Percentiles rank a stretch among this genome's conserved stretches.
These are phyloP conservation scores for Lentinula guzmanii DNA, from an alignment of 768 basidiomycete genomes.

Conservation along the genomic window DNA sequence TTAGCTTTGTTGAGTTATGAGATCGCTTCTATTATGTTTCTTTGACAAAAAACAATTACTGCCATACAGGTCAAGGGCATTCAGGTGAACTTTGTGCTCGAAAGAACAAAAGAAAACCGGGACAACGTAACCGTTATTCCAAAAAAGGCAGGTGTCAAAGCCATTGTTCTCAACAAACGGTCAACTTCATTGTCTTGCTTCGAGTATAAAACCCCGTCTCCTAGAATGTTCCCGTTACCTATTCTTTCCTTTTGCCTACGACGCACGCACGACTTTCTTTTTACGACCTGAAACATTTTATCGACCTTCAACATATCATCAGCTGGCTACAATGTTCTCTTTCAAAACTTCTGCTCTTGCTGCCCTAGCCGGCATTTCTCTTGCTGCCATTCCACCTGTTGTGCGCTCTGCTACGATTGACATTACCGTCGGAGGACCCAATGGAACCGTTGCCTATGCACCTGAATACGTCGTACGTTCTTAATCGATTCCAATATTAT, in stretches of 20 bases:
- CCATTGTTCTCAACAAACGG: conserved; percentile 3
- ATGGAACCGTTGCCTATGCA: conserved; percentile 27
- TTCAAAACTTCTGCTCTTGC: conserved; percentile 15
- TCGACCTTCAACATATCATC: not conserved
- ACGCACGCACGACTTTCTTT: conserved; percentile 5
- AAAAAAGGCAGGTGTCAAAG: not conserved
- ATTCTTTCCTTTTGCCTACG: conserved; percentile 7
- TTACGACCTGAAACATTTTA: conserved; percentile 5
- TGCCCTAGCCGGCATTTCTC: conserved; percentile 17
- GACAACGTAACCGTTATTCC: not conserved
- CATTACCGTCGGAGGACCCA: conserved; percentile 45
- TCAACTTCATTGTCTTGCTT: not conserved
- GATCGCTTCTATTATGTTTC: not conserved
- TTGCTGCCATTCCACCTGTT: conserved; percentile 27
- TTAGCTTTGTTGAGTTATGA: too few species aligned
- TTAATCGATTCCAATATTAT: not conserved
- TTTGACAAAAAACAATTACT: not conserved
- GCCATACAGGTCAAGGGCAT: not conserved
- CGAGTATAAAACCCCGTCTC: not conserved
- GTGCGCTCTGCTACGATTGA: conserved; percentile 29
- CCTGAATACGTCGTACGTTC: conserved; percentile 35
- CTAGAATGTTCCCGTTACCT: conserved; percentile 5
- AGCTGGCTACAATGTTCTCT: conserved; percentile 9
- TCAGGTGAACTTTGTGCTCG: not conserved
- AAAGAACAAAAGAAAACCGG: not conserved